Base-by-base conservation (phyloP, 345 rosid genomes). In the Eucalyptus cladocalyx region DNA sequence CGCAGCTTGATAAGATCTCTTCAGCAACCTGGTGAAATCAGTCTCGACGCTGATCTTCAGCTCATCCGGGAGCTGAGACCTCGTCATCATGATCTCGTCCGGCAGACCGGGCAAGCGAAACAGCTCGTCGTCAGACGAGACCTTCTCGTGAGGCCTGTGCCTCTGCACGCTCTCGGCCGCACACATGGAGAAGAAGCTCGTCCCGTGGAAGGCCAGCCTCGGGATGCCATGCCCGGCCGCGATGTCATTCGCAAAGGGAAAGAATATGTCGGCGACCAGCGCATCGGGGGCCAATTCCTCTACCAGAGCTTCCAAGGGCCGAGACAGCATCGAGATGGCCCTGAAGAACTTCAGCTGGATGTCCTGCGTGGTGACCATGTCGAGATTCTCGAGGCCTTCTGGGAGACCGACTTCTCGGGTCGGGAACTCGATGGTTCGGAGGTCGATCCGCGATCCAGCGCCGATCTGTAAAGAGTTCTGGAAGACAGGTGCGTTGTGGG, bases 231-330 rank as follows among this genome's bases (percentile, higher is more conserved):
- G 92, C 89, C 93, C 90, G 72, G 85, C 88, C 8, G 98, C 95
- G 1, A 89, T 90, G 83, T 92, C 91, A 7, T 94, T 91, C 3
- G 96, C 92, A 93, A 97, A 95, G 42, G 97, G 94, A 51, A 94
- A 91, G 91, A 94, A 92, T 93, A 93, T 88, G 89, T 96, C 95
- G 3, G 95, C 96, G 2, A 96, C 93, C 15, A 95, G 91, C 89
- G 95, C 93, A 34, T 94, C 93, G 14, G 96, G 94, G 65, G 54
- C 90, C 80, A 62, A 43, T 32, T 94, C 93, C 87, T 89, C 83
- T 17, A 95, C 83, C 37, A 94, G 90, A 76, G 88, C 30, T 88
- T 93, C 96, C 28, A 96, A 43, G 26, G 93, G 94, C 32, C 91
- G 89, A 86, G 90, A 87, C 51, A 96, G 93, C 91, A 87, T 26